Evolutionary conservation across 73 alveolate genomes (phyloP), one percentile per base, ranked within the genome.

Genomic region (Symbiodinium pilosum): DNA sequence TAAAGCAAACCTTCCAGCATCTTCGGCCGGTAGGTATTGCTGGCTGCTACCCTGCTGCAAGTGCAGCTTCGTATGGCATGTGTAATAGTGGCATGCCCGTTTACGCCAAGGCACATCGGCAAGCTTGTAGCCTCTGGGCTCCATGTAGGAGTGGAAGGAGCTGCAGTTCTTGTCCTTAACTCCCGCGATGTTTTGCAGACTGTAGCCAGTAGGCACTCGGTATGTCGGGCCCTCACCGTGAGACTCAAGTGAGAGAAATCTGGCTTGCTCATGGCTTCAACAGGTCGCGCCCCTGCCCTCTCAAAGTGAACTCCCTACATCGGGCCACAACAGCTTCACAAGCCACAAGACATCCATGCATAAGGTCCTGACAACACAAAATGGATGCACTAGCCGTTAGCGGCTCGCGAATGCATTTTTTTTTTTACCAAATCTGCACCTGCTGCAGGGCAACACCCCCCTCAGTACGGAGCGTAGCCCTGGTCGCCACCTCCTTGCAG

Each of bases 191-290:
- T 26, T n/a, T n/a, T 18, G 73, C 73, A 24, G 12, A 24, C 73
- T 6, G 34, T 26, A 9, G 26, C 12, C 68, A 51, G 21, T 16
- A 16, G 7, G 30, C 1, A 30, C 24, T 54, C 32, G 26, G 73
- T n/a, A 26, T 54, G 28, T 54, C 2, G 38, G 81, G 38, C 81
- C 7, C 81, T 32, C 38, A 64, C 81, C 32, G 30, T 26, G 18
- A 64, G 39, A 38, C 81, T 64, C 81, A 64, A n/a, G 81, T 64
- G 81, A 38, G 39, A 28, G 41, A 64, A 64, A 14, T 64, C 81
- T 38, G 81, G 81, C 81, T 64, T 64, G 81, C 81, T 64, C 81
- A 64, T 64, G 81, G 81, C 59, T 64, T 64, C 39, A 34, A 64
- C 81, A 28, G 81, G 41, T 64, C 81, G 38, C 81, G 32, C 26